A percentile compares a stretch with the other conserved stretches of the same genome.
Evolutionary conservation across 2,329 filamentous ascomycete genomes (phyloP).

Genomic region (Drechslerella stenobrocha): DNA sequence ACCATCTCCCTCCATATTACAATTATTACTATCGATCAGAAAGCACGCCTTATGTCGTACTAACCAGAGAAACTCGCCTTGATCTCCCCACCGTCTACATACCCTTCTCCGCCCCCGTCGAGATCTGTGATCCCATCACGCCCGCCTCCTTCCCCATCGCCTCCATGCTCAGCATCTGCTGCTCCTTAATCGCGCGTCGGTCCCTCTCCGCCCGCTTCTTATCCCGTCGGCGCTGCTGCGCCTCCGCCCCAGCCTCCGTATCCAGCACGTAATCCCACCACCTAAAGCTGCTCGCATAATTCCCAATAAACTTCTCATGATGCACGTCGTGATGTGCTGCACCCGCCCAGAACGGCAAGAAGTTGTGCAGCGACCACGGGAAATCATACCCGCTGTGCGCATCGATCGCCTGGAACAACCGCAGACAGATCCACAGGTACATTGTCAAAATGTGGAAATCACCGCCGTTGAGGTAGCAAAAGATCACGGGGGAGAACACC

Average conservation of each 20-base stretch:
- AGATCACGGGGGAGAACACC: conserved; percentile 78
- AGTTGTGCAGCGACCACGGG: conserved; percentile 92
- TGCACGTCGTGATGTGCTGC: conserved; percentile 95
- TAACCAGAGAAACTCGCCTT: no score
- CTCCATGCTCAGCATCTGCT: conserved; percentile 58
- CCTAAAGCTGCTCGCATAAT: conserved; percentile 96
- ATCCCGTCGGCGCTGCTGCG: conserved; percentile 79
- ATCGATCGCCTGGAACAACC: conserved; percentile 96
- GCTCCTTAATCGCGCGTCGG: conserved; percentile 65
- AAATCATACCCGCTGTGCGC: conserved; percentile 98
- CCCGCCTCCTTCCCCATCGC: conserved; percentile 19
- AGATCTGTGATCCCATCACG: conserved; percentile 37
- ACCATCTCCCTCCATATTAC: neutral
- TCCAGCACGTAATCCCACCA: conserved; percentile 98
- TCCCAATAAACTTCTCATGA: conserved; percentile 98
- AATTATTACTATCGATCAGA: no score
- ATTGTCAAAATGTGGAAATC: conserved; percentile 95
- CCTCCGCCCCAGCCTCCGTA: conserved; percentile 88
- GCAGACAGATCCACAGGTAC: conserved; percentile 92
- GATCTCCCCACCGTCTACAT: no score
- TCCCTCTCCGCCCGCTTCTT: conserved; percentile 69
- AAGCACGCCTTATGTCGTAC: no score
- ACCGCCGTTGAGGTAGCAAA: conserved; percentile 73
- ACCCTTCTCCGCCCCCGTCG: conserved; percentile 13
- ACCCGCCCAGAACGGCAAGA: conserved; percentile 96